phyloP scores from a whole-genome alignment of 2,329 filamentous ascomycete species.

The Calonectria montana region DNA sequence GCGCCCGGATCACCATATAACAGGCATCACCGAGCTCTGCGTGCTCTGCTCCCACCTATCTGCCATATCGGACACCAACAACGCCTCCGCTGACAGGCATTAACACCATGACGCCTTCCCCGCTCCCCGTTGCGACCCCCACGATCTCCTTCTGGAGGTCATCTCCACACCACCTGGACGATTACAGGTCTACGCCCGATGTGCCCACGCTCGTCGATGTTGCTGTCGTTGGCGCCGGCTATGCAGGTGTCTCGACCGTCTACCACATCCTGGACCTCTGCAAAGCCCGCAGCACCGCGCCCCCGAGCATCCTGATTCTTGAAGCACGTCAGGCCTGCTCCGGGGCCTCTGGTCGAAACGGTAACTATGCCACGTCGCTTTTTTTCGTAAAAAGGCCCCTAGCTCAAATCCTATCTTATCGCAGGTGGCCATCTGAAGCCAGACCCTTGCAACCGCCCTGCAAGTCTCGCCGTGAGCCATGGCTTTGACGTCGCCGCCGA shows the following conservation, averaged over 20 bases:
- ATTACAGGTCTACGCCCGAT: constrained; percentile 18
- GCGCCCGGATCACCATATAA: constrained; percentile 11
- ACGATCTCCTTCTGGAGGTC: constrained; percentile 24
- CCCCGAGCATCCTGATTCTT: constrained; percentile 44
- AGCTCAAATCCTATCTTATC: not conserved
- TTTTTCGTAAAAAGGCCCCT: not conserved
- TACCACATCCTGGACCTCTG: constrained; percentile 52
- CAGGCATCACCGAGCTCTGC: not conserved
- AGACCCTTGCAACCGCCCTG: constrained; percentile 23
- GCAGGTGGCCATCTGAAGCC: constrained; percentile 36
- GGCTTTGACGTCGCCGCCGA: constrained; percentile 36
- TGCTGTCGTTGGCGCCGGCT: constrained; percentile 60
- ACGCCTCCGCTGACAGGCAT: constrained; percentile 5
- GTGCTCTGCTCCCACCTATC: not conserved
- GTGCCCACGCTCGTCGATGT: constrained; percentile 56
- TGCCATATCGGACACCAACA: not conserved
- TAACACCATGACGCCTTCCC: constrained; percentile 18
- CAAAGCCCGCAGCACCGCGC: constrained; percentile 19
- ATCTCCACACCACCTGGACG: constrained; percentile 13
- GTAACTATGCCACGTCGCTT: constrained; percentile 21
- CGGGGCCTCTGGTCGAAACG: constrained; percentile 52
- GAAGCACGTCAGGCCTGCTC: constrained; percentile 51
- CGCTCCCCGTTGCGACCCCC: constrained; percentile 21
- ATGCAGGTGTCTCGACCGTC: constrained; percentile 55
- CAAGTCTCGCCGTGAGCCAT: constrained; percentile 7